Percentiles rank a stretch among this genome's conserved stretches.
phyloP scores from a whole-genome alignment of 768 basidiomycete species.

The Chiua virens region DNA sequence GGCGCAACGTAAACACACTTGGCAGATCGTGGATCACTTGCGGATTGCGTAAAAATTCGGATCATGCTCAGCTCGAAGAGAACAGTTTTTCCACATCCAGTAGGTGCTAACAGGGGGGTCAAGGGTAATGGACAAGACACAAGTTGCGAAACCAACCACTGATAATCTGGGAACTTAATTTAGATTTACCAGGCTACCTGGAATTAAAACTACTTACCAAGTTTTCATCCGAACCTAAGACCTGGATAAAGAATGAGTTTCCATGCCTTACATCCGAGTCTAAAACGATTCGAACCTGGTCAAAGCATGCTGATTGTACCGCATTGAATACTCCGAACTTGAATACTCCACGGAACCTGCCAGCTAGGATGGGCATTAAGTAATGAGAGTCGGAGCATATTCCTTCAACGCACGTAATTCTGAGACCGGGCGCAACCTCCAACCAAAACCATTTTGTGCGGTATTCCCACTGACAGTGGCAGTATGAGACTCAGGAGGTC shows the following conservation, averaged over 20 bases:
- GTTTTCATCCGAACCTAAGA: too few species aligned
- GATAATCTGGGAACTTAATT: too few species aligned
- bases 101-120: too few species aligned
- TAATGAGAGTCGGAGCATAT: not conserved
- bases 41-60: constrained; percentile 55
- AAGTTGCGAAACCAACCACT: too few species aligned
- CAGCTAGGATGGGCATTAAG: constrained; percentile 51
- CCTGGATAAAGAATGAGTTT: too few species aligned
- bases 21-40: constrained; percentile 30
- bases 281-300: constrained; percentile 46
- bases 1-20: constrained; percentile 92
- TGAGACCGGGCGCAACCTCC: constrained; percentile 63
- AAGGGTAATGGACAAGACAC: too few species aligned
- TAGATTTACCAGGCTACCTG: too few species aligned
- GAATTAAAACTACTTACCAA: too few species aligned
- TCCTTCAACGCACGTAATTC: too few species aligned
- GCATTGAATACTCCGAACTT: constrained; percentile 91
- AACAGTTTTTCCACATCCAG: too few species aligned
- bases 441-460: constrained; percentile 43
- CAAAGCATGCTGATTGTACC: constrained; percentile 82
- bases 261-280: not conserved
- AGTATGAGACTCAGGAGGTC: not conserved
- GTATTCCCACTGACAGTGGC: constrained; percentile 2
- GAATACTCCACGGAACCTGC: constrained; percentile 78
- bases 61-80: constrained; percentile 88